A percentile compares a stretch with the other conserved stretches of the same genome.
Conservation (phyloP, 768 basidiomycete genomes). For the Dacryopinax spathularia region DNA sequence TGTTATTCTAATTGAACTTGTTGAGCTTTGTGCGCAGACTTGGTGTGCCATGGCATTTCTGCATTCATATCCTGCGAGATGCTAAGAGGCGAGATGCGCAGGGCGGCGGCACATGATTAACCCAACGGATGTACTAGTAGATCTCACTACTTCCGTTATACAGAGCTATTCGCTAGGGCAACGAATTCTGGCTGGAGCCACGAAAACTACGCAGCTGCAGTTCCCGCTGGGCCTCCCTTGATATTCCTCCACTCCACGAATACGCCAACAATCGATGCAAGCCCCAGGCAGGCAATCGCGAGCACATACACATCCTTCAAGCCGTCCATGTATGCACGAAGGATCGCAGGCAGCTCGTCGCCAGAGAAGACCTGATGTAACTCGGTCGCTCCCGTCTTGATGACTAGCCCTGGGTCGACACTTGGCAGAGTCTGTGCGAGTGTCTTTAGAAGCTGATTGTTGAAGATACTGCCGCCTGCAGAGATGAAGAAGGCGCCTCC, state of each 20-base stretch:
- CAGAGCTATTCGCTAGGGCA: too few species aligned
- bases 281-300: neutral
- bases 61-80: too few species aligned
- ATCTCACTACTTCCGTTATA: too few species aligned
- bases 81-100: too few species aligned
- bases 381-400: neutral
- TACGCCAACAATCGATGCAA: neutral
- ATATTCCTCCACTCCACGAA: constrained; percentile 1
- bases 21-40: too few species aligned
- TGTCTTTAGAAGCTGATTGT: neutral
- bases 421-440: neutral
- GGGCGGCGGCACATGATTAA: too few species aligned
- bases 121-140: too few species aligned
- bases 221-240: too few species aligned
- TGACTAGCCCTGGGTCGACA: neutral
- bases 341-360: neutral
- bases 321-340: neutral
- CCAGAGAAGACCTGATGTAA: neutral
- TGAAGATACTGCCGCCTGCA: neutral
- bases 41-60: too few species aligned
- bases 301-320: neutral
- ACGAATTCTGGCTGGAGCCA: too few species aligned
- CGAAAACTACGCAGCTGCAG: too few species aligned
- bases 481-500: neutral
- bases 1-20: too few species aligned